A percentile compares a stretch with the other conserved stretches of the same genome.
These are phyloP conservation scores for Acer campestre DNA, from an alignment of 345 rosid genomes.

Conservation along the genomic window DNA sequence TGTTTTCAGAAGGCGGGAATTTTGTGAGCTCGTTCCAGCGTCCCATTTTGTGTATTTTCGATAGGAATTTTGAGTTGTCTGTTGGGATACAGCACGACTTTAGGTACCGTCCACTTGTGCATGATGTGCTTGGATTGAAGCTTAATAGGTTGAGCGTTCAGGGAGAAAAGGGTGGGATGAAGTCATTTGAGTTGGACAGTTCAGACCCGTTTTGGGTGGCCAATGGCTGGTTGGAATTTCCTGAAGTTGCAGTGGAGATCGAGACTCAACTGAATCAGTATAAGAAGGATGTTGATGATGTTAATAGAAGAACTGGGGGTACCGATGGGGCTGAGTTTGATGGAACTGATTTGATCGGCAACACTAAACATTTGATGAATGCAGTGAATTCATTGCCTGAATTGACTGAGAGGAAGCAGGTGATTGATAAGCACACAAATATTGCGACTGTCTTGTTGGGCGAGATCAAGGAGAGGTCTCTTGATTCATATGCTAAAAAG, in stretches of 20 bases:
- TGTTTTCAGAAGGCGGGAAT: conserved; percentile 90
- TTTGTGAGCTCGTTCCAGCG: conserved; percentile 86
- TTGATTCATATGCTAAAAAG: conserved; percentile 87
- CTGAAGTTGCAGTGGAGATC: conserved; percentile 95
- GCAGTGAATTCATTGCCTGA: conserved; percentile 97
- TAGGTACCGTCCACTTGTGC: conserved; percentile 92
- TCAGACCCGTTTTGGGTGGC: conserved; percentile 89
- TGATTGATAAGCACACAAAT: conserved; percentile 97
- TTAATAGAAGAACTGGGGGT: conserved; percentile 88
- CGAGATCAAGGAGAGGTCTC: conserved; percentile 95
- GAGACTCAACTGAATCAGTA: conserved; percentile 87
- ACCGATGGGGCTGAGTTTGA: conserved; percentile 84
- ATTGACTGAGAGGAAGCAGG: conserved; percentile 89
- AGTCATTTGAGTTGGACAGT: conserved; percentile 83
- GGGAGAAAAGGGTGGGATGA: conserved; percentile 90
- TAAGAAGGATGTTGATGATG: conserved; percentile 96
- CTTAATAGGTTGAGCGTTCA: conserved; percentile 81
- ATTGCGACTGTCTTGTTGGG: conserved; percentile 89
- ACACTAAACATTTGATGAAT: conserved; percentile 96
- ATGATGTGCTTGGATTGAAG: conserved; percentile 90
- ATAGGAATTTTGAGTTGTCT: conserved; percentile 82
- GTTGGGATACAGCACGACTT: conserved; percentile 96
- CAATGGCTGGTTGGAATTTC: conserved; percentile 90
- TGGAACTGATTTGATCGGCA: conserved; percentile 91
- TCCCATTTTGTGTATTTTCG: conserved; percentile 86